These are phyloP conservation scores for Dendrocalamus latiflorus DNA, from an alignment of 202 grass and related monocot species.

Conservation along the genomic window DNA sequence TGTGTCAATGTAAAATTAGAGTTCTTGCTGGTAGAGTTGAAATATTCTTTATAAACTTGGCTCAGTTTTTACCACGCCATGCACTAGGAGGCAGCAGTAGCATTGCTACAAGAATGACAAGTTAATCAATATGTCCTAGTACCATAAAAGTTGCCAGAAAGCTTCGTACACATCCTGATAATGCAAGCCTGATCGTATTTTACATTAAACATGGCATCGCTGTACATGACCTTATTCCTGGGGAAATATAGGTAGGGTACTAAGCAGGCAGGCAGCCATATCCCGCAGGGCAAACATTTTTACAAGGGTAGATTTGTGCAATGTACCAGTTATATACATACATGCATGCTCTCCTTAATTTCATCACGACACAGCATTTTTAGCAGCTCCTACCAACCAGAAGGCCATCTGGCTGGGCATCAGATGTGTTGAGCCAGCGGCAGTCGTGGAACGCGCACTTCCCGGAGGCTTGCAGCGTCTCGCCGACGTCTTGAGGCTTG, in stretches of 20 bases:
- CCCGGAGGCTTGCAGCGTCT: constrained; percentile 45
- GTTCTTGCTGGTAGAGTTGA: constrained; percentile 6
- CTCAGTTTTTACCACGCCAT: background rate
- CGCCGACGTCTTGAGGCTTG: constrained; percentile 51
- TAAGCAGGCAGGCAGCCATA: background rate
- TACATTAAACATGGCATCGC: background rate
- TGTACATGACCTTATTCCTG: constrained; percentile 24
- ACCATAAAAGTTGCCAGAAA: background rate
- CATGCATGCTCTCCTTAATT: background rate
- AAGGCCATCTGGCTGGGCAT: background rate
- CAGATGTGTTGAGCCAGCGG: constrained; percentile 55
- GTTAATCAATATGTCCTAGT: background rate
- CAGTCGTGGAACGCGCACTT: constrained; percentile 65
- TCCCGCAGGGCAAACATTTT: background rate
- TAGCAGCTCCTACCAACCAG: constrained; percentile 19
- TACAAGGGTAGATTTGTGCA: background rate
- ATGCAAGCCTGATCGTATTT: background rate
- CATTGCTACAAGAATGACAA: background rate
- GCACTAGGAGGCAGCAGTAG: background rate
- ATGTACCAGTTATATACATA: background rate
- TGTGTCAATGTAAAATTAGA: constrained; percentile 34
- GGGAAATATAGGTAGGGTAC: background rate
- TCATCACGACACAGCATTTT: background rate
- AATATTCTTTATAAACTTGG: background rate
- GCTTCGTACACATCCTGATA: background rate